Evolutionary conservation across 352 stramenopile genomes (phyloP), one percentile per base, ranked within the genome.

Genomic region (Pythium myriotylum): DNA sequence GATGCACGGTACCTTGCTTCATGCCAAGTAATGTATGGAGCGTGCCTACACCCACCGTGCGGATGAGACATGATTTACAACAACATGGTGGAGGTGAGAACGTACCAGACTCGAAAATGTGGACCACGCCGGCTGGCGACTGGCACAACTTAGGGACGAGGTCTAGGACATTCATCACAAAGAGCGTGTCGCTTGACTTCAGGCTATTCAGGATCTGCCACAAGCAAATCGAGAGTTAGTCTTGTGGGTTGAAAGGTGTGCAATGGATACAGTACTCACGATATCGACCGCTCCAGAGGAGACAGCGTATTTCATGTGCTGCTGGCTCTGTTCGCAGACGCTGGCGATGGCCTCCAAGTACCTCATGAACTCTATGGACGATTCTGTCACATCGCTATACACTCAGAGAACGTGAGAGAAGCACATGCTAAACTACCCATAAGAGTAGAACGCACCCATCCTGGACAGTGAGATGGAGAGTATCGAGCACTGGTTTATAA

Each of bases 101-200:
- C 73, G 16, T 62, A 95, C 86, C 86, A 13, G 84, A 92, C 42
- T 90, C 58, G n/a, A 92, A 91, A 50, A 95, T 80, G 65, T 92
- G 67, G 54, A 79, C 60, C 37, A 94, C 68, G 14, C 86, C 86
- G 24, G 80, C 59, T 14, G 79, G 74, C 5, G 82, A 92, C 32
- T 81, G 70, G 53, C 82, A 89, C 16, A 95, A 54, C 14, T 80
- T 84, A 1, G 84, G 84, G 17, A 95, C 63, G 48, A 95, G 69
- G 56, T 95, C 86, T 13, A 94, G 68, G 19, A 95, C 70, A 47
- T 92, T 95, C 83, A 95, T 89, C 61, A 92, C 62, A 55, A 94
- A 92, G 19, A 95, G 63, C 5, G 81, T 65, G 48, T 95, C 86
- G n/a, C 80, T 74, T 9, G 84, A 92, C 62, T 88, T 77, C 32